Evolutionary conservation across 2,329 filamentous ascomycete genomes (phyloP).

Genomic region (Xylariaceae sp.): DNA sequence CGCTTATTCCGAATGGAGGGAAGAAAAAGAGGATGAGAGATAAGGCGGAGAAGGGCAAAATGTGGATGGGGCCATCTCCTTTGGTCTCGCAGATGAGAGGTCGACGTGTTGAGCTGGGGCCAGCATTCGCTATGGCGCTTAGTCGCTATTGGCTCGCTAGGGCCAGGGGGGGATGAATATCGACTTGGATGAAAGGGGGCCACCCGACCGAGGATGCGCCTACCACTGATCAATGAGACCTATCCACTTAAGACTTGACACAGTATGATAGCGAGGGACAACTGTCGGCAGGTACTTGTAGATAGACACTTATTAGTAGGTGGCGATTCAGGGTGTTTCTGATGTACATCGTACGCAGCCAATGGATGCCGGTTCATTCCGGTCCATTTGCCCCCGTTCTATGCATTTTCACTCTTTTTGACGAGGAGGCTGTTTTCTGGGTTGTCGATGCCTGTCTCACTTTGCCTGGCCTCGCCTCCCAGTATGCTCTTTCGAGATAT

Average conservation of each 20-base stretch:
- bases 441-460: background rate
- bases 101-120: background rate
- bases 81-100: background rate
- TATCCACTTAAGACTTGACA: no score
- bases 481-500: background rate
- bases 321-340: background rate
- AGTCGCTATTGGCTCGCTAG: conserved; percentile 1
- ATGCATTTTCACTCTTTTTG: background rate
- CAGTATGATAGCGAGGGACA: no score
- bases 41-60: conserved; percentile 15
- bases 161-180: conserved; percentile 2
- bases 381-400: background rate
- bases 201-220: conserved; percentile 1
- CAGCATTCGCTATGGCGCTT: background rate
- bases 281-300: no score
- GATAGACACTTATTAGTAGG: no score
- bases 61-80: conserved; percentile 10
- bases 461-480: background rate
- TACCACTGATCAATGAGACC: conserved; percentile 15
- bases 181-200: conserved; percentile 3
- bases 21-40: conserved; percentile 1
- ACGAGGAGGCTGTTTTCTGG: background rate
- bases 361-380: background rate
- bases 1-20: background rate
- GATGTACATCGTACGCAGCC: background rate